phyloP scores from a whole-genome alignment of 2,329 filamentous ascomycete genomes.

The Xylariaceae sp. region DNA sequence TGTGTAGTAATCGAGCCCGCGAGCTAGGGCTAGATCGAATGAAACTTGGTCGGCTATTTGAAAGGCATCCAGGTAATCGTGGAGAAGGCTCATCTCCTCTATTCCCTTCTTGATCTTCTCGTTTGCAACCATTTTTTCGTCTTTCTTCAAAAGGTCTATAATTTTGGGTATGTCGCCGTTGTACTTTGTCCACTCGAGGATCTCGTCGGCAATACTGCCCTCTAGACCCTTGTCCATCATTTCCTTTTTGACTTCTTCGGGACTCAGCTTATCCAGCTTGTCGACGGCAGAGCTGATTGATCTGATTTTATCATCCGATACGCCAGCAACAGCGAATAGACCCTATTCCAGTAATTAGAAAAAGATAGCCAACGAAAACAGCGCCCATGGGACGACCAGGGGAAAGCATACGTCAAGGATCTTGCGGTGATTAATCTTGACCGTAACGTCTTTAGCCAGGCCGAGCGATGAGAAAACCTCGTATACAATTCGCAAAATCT shows the following conservation, averaged over 20 bases:
- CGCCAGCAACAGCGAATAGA: constrained; percentile 73
- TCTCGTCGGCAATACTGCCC: constrained; percentile 63
- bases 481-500: constrained; percentile 65
- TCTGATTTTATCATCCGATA: constrained; percentile 67
- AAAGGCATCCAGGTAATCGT: constrained; percentile 65
- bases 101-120: constrained; percentile 63
- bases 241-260: constrained; percentile 69
- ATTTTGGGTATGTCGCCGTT: constrained; percentile 62
- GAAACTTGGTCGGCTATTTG: constrained; percentile 60
- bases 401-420: constrained; percentile 53
- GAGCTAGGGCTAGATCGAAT: constrained; percentile 69
- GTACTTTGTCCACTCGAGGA: constrained; percentile 65
- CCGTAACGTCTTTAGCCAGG: constrained; percentile 62
- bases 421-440: constrained; percentile 78
- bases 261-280: constrained; percentile 73
- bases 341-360: constrained; percentile 38
- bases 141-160: constrained; percentile 54
- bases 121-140: constrained; percentile 59
- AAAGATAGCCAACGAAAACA: background rate
- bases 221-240: constrained; percentile 74
- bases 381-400: background rate
- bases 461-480: constrained; percentile 70
- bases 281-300: constrained; percentile 74
- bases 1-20: constrained; percentile 73
- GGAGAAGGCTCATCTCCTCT: constrained; percentile 64